A percentile compares a stretch with the other conserved stretches of the same genome.
These are phyloP conservation scores for Lepiota brunneoincarnata DNA, from an alignment of 768 basidiomycete species.

Conservation along the genomic window DNA sequence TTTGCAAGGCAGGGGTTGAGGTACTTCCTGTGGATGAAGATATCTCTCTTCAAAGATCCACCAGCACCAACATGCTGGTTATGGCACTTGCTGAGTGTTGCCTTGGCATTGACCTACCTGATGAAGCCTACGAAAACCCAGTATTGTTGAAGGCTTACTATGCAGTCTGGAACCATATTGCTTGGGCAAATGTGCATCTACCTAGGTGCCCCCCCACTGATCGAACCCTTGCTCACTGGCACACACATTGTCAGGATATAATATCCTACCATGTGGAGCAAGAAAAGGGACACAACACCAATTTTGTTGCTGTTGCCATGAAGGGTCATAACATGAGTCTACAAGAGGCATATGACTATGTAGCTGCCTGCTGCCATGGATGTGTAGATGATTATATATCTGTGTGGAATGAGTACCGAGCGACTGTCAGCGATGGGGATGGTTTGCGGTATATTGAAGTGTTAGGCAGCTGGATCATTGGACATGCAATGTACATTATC, in stretches of 20 bases:
- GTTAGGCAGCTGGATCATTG: conserved; percentile 57
- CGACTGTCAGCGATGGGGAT: conserved; percentile 40
- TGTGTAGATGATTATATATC: conserved; percentile 48
- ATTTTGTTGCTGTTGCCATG: conserved; percentile 68
- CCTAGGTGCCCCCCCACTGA: conserved; percentile 6
- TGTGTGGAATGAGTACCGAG: conserved; percentile 44
- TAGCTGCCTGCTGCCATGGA: conserved; percentile 46
- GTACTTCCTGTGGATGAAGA: too few species aligned
- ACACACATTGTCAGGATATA: conserved; percentile 50
- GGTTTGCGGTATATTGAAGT: conserved; percentile 51
- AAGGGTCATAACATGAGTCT: conserved; percentile 46
- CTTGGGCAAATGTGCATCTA: neutral
- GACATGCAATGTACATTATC: conserved; percentile 52
- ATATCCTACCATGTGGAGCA: conserved; percentile 76
- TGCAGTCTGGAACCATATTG: neutral
- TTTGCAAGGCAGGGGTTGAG: neutral
- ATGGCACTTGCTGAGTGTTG: neutral
- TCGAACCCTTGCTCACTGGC: too few species aligned
- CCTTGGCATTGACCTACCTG: neutral
- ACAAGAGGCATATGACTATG: conserved; percentile 56
- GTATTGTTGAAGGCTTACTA: neutral
- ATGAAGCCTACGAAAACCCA: neutral
- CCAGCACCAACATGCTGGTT: neutral
- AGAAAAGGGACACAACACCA: conserved; percentile 54
- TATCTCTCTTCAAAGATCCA: too few species aligned